These are phyloP conservation scores for Brassica cretica DNA, from an alignment of 345 rosid genomes.

Conservation along the genomic window DNA sequence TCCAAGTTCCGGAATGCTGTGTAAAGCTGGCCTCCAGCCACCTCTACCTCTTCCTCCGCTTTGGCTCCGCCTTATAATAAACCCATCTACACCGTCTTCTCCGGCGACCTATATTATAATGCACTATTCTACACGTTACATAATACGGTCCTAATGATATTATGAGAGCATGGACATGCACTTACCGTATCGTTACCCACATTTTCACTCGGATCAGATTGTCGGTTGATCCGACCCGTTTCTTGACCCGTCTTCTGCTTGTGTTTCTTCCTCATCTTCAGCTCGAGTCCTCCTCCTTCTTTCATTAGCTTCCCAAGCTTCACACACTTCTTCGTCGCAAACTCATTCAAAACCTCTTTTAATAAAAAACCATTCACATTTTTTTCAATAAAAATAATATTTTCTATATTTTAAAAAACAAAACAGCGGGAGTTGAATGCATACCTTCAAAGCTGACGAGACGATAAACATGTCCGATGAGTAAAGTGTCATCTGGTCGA, in stretches of 20 bases:
- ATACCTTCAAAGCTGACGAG: conserved; percentile 82
- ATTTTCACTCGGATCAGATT: conserved; percentile 11
- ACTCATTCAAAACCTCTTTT: conserved; percentile 70
- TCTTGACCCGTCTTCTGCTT: conserved; percentile 22
- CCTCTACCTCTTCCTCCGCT: conserved; percentile 41
- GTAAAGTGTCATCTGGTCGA: conserved; percentile 67
- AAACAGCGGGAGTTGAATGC: background rate
- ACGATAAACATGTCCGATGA: conserved; percentile 70
- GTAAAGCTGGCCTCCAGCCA: conserved; percentile 88
- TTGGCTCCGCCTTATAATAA: conserved; percentile 37
- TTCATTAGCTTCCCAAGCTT: conserved; percentile 70
- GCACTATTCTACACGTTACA: background rate
- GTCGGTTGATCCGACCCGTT: conserved; percentile 25
- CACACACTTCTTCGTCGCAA: conserved; percentile 67
- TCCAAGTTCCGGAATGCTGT: conserved; percentile 78
- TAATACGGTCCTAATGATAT: background rate
- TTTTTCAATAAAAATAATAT: background rate
- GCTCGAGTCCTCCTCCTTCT: conserved; percentile 49
- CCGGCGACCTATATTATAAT: conserved; percentile 39
- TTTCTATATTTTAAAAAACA: background rate
- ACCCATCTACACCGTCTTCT: conserved; percentile 35
- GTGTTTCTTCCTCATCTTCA: conserved; percentile 33
- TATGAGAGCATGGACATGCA: background rate
- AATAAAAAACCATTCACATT: background rate
- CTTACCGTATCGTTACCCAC: conserved; percentile 16